Evolutionary conservation across 1,139 yeast species (phyloP), one percentile per base, ranked within the genome.

Genomic region (Spencermartinsiella ligniputridi): DNA sequence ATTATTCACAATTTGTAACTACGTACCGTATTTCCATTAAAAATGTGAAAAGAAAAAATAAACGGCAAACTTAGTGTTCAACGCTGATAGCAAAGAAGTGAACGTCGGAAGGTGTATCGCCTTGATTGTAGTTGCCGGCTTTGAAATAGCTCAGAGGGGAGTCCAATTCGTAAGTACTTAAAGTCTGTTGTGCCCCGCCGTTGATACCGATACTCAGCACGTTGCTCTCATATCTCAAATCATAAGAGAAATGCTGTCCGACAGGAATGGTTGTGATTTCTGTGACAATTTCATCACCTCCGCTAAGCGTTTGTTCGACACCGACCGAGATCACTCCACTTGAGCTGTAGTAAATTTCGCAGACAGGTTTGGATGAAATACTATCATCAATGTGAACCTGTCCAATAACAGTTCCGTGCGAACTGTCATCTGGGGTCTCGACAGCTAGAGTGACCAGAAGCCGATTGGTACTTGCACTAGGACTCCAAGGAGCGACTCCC

Each of bases 81-180:
- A 35, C 27, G 9, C 22, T 18, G 15, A 35, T 35, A n/a, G 38
- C 11, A 17, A 19, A 35, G 16, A 35, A 35, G 16, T 35, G 38
- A 6, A 35, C 38, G 22, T 35, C 38, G 9, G 38, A 35, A 13
- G 38, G 27, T 5, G 12, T 9, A 27, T 20, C 22, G 3, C 38
- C 38, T 21, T 35, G 38, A 20, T 35, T 35, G 27, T 35, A 35
- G 16, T 35, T 35, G n/a, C 38, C 38, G 11, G 22, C 38, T 16
- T 35, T 35, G 38, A 35, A 35, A 17, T 35, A 35, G 16, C 38
- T 35, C 27, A 20, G 27, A 9, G 38, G 38, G 15, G 38, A 18
- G 16, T 35, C 38, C 38, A 35, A 20, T 9, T 20, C 22, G 16
- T 35, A 35, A 12, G 38, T 35, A 17, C 38, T 35, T 9, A 35